phyloP scores from a whole-genome alignment of 345 rosid genomes.

The Hypericum androsaemum region DNA sequence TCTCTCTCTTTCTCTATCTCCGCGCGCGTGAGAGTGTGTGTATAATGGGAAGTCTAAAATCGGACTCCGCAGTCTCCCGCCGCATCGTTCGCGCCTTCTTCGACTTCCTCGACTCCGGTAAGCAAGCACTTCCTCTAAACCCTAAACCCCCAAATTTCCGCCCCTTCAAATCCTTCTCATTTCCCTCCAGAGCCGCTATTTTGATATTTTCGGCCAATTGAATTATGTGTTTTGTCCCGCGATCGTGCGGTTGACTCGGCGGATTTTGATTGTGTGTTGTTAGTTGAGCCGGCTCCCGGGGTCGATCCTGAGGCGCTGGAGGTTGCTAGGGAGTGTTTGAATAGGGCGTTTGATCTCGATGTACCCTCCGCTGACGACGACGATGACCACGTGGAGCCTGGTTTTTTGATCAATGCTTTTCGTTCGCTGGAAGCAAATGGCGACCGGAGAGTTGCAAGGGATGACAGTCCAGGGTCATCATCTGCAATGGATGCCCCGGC shows the following conservation, averaged over 20 bases:
- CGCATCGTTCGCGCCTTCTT: conserved; percentile 64
- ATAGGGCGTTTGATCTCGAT: conserved; percentile 43
- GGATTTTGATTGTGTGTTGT: background rate
- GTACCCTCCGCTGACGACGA: conserved; percentile 19
- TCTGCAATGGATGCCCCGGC: conserved; percentile 26
- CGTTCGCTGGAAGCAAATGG: conserved; percentile 30
- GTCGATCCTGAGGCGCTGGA: conserved; percentile 75
- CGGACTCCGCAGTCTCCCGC: conserved; percentile 54
- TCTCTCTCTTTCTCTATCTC: background rate
- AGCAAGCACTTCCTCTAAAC: conserved; percentile 7
- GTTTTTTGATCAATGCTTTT: conserved; percentile 46
- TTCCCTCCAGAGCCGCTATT: background rate
- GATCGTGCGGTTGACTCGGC: background rate
- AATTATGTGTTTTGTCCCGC: background rate
- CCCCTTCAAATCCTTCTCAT: background rate
- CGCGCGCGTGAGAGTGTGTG: background rate
- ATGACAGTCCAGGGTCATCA: conserved; percentile 10
- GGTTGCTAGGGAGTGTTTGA: conserved; percentile 67
- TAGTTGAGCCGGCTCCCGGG: conserved; percentile 63
- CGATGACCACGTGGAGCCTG: conserved; percentile 24
- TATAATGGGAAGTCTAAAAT: conserved; percentile 43
- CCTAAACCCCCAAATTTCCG: background rate
- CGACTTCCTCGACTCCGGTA: conserved; percentile 70
- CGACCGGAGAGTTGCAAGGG: conserved; percentile 7
- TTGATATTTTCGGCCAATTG: background rate